A percentile compares a stretch with the other conserved stretches of the same genome.
phyloP scores from a whole-genome alignment of 139 green algal species.

The Zygnema circumcarinatum region DNA sequence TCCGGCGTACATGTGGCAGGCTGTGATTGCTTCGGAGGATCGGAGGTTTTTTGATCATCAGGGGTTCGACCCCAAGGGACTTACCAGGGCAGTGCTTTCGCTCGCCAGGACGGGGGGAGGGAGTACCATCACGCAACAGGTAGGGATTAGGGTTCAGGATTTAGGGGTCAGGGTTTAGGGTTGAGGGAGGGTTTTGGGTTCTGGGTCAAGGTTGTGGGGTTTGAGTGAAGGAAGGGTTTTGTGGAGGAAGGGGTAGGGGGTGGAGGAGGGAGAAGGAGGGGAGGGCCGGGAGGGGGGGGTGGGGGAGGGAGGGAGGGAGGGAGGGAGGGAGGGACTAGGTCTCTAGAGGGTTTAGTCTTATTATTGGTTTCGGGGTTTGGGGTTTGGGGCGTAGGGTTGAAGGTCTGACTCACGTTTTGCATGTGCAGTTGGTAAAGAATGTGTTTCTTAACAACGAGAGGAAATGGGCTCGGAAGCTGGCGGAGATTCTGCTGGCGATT shows the following conservation, averaged over 20 bases:
- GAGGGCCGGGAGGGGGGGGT: too few species aligned
- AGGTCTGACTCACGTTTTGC: neutral
- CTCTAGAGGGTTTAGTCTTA: too few species aligned
- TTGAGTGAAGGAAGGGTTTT: too few species aligned
- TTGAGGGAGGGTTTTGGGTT: neutral
- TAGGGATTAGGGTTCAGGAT: neutral
- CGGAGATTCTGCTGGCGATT: constrained; percentile 67
- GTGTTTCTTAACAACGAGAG: constrained; percentile 65
- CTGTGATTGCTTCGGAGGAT: constrained; percentile 68
- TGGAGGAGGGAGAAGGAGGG: too few species aligned
- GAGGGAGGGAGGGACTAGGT: too few species aligned
- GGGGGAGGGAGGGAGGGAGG: too few species aligned
- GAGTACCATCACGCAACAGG: constrained; percentile 74
- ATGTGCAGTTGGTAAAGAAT: constrained; percentile 70
- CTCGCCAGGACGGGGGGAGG: constrained; percentile 64
- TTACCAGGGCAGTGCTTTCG: constrained; percentile 63
- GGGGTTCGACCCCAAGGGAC: constrained; percentile 65
- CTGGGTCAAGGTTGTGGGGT: neutral
- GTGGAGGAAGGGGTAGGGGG: too few species aligned
- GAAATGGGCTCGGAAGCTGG: constrained; percentile 67
- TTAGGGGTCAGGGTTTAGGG: neutral
- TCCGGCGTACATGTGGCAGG: constrained; percentile 65
- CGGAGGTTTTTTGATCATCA: constrained; percentile 69
- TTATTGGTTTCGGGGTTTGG: too few species aligned
- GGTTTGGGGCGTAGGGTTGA: neutral